phyloP scores from a whole-genome alignment of 2,329 filamentous ascomycete genomes.

The Byssochlamys sp. region DNA sequence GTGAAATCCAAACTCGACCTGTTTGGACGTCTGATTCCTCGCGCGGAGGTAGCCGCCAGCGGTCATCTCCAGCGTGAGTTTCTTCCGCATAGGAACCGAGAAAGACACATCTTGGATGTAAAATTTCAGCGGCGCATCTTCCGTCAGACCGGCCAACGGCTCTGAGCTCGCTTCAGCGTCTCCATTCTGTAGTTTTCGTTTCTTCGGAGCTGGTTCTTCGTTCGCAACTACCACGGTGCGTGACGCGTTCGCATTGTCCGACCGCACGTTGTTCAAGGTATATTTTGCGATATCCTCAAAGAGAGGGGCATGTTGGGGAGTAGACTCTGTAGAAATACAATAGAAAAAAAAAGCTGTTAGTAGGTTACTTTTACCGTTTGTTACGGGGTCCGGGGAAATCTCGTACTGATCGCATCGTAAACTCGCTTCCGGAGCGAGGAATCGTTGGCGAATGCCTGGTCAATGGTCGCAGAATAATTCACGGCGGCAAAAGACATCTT shows the following conservation, averaged over 20 bases:
- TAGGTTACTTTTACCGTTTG: constrained; percentile 1
- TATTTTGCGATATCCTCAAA: constrained; percentile 44
- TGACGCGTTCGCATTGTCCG: constrained; percentile 14
- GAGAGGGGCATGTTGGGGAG: constrained; percentile 31
- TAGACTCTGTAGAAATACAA: constrained; percentile 18
- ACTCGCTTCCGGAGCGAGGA: constrained; percentile 31
- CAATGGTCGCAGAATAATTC: constrained; percentile 24
- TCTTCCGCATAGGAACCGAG: constrained; percentile 54
- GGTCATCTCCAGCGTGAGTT: constrained; percentile 50
- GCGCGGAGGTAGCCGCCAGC: constrained; percentile 37
- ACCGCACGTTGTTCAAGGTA: constrained; percentile 27
- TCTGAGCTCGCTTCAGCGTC: constrained; percentile 17
- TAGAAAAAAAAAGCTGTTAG: constrained; percentile 2
- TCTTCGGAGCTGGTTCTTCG: constrained; percentile 35
- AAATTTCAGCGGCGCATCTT: constrained; percentile 29
- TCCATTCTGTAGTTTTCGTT: constrained; percentile 41
- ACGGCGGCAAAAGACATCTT: constrained; percentile 30
- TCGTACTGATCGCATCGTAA: constrained; percentile 36
- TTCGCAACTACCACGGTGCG: constrained; percentile 15
- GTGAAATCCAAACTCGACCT: constrained; percentile 45
- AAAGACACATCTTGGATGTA: constrained; percentile 51
- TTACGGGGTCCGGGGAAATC: constrained; percentile 5
- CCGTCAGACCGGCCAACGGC: constrained; percentile 22
- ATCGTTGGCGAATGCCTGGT: constrained; percentile 33
- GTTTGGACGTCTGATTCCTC: constrained; percentile 41